Evolutionary conservation across 331 rosid species (phyloP).

Genomic region (Acacia pycnantha): DNA sequence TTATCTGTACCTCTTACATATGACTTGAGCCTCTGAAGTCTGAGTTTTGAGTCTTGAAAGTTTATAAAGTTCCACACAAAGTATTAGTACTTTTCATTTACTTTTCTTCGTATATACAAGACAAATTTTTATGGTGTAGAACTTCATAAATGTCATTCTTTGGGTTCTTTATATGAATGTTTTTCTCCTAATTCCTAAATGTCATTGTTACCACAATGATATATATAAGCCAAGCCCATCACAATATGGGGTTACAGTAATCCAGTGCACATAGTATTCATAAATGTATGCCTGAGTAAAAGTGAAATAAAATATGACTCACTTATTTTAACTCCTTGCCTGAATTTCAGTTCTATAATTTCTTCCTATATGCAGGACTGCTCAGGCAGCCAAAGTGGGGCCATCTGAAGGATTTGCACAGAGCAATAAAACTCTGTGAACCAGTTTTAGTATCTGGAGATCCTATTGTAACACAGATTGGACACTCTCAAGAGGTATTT

Average conservation of each 20-base stretch:
- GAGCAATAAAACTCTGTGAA: conserved; percentile 89
- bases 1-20: background rate
- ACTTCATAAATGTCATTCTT: background rate
- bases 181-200: background rate
- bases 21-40: background rate
- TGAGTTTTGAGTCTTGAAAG: background rate
- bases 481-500: conserved; percentile 74
- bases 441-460: conserved; percentile 87
- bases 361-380: conserved; percentile 56
- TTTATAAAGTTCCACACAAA: background rate
- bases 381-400: conserved; percentile 96
- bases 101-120: background rate
- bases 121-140: background rate
- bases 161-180: background rate
- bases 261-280: background rate
- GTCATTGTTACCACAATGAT: background rate
- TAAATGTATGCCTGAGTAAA: background rate
- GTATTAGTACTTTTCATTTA: background rate
- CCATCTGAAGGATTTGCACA: conserved; percentile 88
- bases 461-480: conserved; percentile 64
- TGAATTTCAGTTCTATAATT: conserved; percentile 19
- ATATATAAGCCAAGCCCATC: background rate
- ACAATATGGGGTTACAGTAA: background rate
- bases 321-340: conserved; percentile 5
- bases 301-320: background rate